Conservation (phyloP, 2,329 filamentous ascomycete genomes). For the Aaosphaeria arxii region DNA sequence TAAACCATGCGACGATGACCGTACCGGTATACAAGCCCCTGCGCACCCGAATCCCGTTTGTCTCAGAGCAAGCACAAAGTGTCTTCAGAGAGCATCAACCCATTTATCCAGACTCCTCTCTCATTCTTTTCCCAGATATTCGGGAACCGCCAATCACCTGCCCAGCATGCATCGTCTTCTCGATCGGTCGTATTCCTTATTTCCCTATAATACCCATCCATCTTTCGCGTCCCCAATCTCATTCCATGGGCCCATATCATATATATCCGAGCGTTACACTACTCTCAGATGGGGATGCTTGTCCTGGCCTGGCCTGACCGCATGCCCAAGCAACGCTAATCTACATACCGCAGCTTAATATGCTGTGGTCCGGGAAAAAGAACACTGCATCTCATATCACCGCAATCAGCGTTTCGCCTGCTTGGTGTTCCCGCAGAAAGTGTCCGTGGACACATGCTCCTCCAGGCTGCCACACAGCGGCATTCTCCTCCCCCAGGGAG, state of each 20-base stretch:
- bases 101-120: neutral
- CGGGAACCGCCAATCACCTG: neutral
- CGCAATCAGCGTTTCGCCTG: too few species aligned
- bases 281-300: neutral
- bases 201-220: neutral
- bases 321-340: too few species aligned
- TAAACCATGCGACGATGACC: neutral
- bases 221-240: neutral
- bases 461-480: too few species aligned
- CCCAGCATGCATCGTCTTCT: neutral
- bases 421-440: too few species aligned
- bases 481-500: too few species aligned
- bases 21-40: neutral
- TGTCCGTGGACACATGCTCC: too few species aligned
- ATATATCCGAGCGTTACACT: neutral
- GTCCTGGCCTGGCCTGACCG: too few species aligned
- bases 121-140: neutral
- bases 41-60: neutral
- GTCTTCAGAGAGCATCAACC: neutral
- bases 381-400: too few species aligned
- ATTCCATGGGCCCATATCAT: neutral
- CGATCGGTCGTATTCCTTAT: neutral
- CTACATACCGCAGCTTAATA: too few species aligned
- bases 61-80: too few species aligned
- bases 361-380: too few species aligned